A percentile compares a stretch with the other conserved stretches of the same genome.
phyloP scores from a whole-genome alignment of 1,139 yeast genomes.

The Pichiaceae sp. region DNA sequence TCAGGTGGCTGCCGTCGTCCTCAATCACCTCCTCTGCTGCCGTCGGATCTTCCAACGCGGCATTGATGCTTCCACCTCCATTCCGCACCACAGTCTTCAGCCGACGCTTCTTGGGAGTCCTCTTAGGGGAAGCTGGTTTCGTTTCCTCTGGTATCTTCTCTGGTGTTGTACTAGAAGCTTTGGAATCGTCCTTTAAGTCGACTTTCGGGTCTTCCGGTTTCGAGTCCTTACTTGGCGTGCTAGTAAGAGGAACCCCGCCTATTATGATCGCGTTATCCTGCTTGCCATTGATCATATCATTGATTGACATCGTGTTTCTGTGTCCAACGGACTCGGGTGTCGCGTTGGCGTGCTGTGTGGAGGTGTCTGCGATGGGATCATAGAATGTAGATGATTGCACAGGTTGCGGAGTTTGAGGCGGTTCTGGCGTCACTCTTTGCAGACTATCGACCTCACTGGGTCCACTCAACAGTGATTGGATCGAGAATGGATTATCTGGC shows the following conservation, averaged over 20 bases:
- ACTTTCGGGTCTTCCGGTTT: no score
- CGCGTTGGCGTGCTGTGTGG: no score
- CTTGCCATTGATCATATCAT: not conserved
- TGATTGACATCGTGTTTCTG: not conserved
- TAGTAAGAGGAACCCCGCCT: not conserved
- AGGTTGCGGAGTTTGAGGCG: no score
- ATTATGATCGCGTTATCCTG: no score
- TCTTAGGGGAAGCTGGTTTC: not conserved
- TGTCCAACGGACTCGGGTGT: not conserved
- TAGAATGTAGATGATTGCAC: not conserved
- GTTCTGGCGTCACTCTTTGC: no score
- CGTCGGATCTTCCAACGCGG: not conserved
- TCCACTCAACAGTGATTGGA: no score
- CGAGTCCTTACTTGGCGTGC: no score
- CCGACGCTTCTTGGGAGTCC: not conserved
- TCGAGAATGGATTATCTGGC: no score
- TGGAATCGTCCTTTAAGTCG: not conserved
- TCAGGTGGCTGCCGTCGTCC: not conserved
- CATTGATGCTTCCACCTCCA: not conserved
- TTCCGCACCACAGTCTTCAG: not conserved
- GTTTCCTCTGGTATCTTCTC: not conserved
- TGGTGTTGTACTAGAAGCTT: not conserved
- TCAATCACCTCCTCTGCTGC: not conserved
- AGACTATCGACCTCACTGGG: no score
- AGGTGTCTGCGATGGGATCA: conserved; percentile 1